Evolutionary conservation across 768 basidiomycete species (phyloP).

Genomic region (Leccinum subtestaceum): DNA sequence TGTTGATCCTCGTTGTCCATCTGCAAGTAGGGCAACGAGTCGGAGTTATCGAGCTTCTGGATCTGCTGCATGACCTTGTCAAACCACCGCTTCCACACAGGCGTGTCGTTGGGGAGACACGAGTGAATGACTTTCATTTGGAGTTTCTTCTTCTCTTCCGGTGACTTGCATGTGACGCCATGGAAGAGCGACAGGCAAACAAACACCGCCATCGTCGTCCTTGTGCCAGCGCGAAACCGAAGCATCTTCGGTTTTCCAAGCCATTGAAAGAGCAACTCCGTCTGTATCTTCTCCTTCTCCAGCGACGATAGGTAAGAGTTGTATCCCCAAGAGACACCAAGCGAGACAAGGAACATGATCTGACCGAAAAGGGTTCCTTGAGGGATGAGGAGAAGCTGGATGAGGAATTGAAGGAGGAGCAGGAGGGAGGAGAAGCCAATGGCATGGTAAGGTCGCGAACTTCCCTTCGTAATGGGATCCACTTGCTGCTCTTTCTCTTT

Average conservation of each 20-base stretch:
- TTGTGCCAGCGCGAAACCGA: conserved; percentile 16
- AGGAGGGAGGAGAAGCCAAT: conserved; percentile 30
- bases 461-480: not conserved
- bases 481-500: not conserved
- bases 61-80: conserved; percentile 22
- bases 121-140: conserved; percentile 12
- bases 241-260: conserved; percentile 10
- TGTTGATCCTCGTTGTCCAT: not conserved
- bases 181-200: conserved; percentile 25
- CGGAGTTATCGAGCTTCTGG: not conserved
- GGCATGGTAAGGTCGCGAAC: conserved; percentile 3
- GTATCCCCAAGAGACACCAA: conserved; percentile 34
- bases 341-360: conserved; percentile 31
- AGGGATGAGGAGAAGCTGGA: conserved; percentile 35
- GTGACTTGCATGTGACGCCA: not conserved
- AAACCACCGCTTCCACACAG: conserved; percentile 23
- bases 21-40: not conserved
- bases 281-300: conserved; percentile 33
- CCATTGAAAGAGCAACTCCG: conserved; percentile 9
- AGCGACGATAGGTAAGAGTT: conserved; percentile 34
- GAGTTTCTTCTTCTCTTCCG: not conserved
- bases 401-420: conserved; percentile 30
- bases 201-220: conserved; percentile 26
- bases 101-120: conserved; percentile 24
- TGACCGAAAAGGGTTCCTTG: conserved; percentile 36